A percentile compares a stretch with the other conserved stretches of the same genome.
phyloP scores from a whole-genome alignment of 2,329 filamentous ascomycete species.

The Colletotrichum lini region DNA sequence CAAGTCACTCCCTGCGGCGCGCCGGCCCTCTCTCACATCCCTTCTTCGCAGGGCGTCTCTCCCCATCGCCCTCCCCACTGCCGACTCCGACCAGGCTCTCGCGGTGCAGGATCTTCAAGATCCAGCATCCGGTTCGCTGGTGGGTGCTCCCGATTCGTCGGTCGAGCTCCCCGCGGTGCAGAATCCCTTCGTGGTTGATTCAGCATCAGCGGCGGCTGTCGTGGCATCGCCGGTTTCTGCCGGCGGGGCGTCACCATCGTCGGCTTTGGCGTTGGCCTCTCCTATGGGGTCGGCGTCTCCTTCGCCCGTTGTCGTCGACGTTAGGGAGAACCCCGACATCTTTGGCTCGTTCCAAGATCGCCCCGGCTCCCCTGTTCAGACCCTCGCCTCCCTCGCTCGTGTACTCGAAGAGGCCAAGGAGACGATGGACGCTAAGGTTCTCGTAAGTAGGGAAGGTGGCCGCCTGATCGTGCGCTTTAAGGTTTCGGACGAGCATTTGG shows the following conservation, averaged over 20 bases:
- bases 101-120: slow-evolving; percentile 34
- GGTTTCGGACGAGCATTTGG: slow-evolving; percentile 31
- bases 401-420: slow-evolving; percentile 26
- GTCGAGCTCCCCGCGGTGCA: slow-evolving; percentile 39
- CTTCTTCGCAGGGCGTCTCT: slow-evolving; percentile 35
- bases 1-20: slow-evolving; percentile 17
- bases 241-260: not conserved
- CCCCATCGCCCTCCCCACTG: slow-evolving; percentile 17
- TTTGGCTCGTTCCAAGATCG: slow-evolving; percentile 37
- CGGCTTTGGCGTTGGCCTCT: not conserved
- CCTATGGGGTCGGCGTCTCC: slow-evolving; percentile 17
- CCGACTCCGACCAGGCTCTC: slow-evolving; percentile 23
- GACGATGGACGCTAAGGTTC: slow-evolving; percentile 21
- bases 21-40: slow-evolving; percentile 15
- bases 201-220: slow-evolving; percentile 25
- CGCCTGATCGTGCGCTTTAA: slow-evolving; percentile 41
- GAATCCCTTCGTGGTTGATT: slow-evolving; percentile 25
- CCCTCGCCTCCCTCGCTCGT: slow-evolving; percentile 21
- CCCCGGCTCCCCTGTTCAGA: slow-evolving; percentile 19
- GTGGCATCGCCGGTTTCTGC: slow-evolving; percentile 6
- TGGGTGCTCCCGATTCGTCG: slow-evolving; percentile 33
- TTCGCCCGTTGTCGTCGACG: slow-evolving; percentile 30
- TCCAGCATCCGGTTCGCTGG: slow-evolving; percentile 35
- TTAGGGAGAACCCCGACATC: slow-evolving; percentile 37
- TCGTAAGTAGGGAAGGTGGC: slow-evolving; percentile 17